Conservation (phyloP, 2,329 filamentous ascomycete genomes). For the Ambrosiella beaveri region DNA sequence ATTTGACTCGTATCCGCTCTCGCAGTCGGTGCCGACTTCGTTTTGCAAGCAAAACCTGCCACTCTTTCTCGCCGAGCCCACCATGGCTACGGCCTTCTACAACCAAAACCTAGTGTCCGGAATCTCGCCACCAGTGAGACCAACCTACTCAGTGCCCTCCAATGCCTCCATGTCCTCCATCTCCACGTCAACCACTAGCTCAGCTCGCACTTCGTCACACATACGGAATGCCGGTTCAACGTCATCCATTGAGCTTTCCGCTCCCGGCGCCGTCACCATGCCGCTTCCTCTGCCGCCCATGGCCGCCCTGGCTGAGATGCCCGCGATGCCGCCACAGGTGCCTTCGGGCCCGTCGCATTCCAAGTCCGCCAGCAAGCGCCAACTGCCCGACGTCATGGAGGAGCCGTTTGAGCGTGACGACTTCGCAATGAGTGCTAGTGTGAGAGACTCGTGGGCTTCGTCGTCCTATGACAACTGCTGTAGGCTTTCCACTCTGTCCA, state of each 20-base stretch:
- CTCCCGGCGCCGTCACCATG: conserved; percentile 20
- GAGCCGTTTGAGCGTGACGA: conserved; percentile 58
- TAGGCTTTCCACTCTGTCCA: conserved; percentile 33
- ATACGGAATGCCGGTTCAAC: conserved; percentile 54
- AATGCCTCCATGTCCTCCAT: conserved; percentile 27
- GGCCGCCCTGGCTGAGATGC: conserved; percentile 19
- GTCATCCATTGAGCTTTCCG: conserved; percentile 47
- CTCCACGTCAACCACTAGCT: background rate
- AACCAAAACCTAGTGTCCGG: conserved; percentile 44
- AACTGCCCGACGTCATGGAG: conserved; percentile 69
- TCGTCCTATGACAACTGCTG: conserved; percentile 47
- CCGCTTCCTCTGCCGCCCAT: conserved; percentile 19
- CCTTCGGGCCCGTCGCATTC: conserved; percentile 17
- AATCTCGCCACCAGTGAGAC: conserved; percentile 51
- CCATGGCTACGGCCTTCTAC: conserved; percentile 26
- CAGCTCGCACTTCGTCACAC: conserved; percentile 18
- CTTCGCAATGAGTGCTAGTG: conserved; percentile 21
- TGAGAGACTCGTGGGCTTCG: conserved; percentile 22
- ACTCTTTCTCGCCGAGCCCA: conserved; percentile 17
- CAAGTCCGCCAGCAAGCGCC: conserved; percentile 37
- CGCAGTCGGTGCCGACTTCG: conserved; percentile 7
- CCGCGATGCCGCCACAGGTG: background rate
- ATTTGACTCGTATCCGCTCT: conserved; percentile 12
- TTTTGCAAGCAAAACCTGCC: conserved; percentile 7
- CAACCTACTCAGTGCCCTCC: conserved; percentile 36